These are phyloP conservation scores for Phanerochaete sordida DNA, from an alignment of 768 basidiomycete species.

Conservation along the genomic window DNA sequence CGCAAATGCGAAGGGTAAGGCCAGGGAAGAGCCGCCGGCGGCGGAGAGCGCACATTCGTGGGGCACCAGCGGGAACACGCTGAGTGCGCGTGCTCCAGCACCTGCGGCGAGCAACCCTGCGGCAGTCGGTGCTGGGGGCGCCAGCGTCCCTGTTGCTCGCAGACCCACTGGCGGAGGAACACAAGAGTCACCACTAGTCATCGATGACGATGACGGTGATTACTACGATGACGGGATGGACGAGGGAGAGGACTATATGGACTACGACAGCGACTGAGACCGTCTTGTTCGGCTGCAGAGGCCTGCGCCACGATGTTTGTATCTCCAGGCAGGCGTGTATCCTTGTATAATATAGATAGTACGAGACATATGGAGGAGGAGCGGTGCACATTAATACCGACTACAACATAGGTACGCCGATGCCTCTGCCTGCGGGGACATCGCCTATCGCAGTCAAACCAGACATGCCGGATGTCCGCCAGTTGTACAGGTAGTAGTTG, in stretches of 20 bases:
- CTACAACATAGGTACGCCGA: constrained; percentile 94
- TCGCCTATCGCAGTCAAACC: constrained; percentile 57
- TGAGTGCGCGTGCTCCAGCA: constrained; percentile 41
- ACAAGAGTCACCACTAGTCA: constrained; percentile 26
- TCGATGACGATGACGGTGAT: constrained; percentile 76
- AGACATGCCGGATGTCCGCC: constrained; percentile 78
- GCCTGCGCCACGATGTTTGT: not conserved
- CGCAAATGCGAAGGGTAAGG: constrained; percentile 51
- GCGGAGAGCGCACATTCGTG: constrained; percentile 22
- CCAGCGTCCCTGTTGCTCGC: constrained; percentile 44
- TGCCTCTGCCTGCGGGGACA: constrained; percentile 65
- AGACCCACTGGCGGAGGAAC: constrained; percentile 24
- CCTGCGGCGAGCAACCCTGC: constrained; percentile 31
- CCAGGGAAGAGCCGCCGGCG: constrained; percentile 30
- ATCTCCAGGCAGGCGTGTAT: not conserved
- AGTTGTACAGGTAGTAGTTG: constrained; percentile 94
- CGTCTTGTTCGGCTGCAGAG: not conserved
- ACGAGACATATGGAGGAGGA: not conserved
- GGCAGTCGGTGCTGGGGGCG: constrained; percentile 53
- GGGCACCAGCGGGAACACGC: constrained; percentile 42
- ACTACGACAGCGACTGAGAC: constrained; percentile 74
- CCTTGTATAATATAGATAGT: constrained; percentile 1
- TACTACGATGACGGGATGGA: constrained; percentile 66
- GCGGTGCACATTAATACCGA: not conserved
- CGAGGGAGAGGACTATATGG: constrained; percentile 76